Conservation (phyloP, 768 basidiomycete species). For the Mycena vitilis region DNA sequence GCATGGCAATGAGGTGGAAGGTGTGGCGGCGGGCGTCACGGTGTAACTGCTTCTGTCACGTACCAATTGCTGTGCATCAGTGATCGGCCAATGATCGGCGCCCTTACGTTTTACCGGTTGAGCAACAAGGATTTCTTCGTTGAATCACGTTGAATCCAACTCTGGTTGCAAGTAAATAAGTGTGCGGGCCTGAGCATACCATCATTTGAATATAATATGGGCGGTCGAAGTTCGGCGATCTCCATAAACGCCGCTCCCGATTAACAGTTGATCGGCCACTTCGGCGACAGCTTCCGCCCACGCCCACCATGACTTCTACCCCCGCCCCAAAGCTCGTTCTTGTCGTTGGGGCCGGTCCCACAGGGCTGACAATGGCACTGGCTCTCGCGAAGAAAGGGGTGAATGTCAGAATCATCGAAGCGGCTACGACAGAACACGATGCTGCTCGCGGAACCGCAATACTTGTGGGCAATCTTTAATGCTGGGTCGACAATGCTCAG, state of each 20-base stretch:
- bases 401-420: constrained; percentile 42
- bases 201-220: too few relatives aligned
- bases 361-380: constrained; percentile 43
- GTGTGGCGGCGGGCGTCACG: neutral
- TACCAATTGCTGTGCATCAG: too few relatives aligned
- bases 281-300: too few relatives aligned
- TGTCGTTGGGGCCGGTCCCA: constrained; percentile 44
- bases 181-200: too few relatives aligned
- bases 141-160: too few relatives aligned
- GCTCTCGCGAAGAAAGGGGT: constrained; percentile 40
- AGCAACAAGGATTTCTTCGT: too few relatives aligned
- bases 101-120: too few relatives aligned
- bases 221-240: too few relatives aligned
- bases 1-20: neutral
- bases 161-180: too few relatives aligned
- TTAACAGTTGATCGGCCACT: too few relatives aligned
- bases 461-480: neutral
- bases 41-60: neutral
- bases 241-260: too few relatives aligned
- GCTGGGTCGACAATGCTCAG: neutral
- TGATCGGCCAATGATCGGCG: too few relatives aligned
- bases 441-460: constrained; percentile 39
- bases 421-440: constrained; percentile 6
- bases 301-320: neutral
- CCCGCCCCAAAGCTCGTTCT: constrained; percentile 6